phyloP scores from a whole-genome alignment of 2,329 filamentous ascomycete species.

The Colletotrichum tofieldiae region DNA sequence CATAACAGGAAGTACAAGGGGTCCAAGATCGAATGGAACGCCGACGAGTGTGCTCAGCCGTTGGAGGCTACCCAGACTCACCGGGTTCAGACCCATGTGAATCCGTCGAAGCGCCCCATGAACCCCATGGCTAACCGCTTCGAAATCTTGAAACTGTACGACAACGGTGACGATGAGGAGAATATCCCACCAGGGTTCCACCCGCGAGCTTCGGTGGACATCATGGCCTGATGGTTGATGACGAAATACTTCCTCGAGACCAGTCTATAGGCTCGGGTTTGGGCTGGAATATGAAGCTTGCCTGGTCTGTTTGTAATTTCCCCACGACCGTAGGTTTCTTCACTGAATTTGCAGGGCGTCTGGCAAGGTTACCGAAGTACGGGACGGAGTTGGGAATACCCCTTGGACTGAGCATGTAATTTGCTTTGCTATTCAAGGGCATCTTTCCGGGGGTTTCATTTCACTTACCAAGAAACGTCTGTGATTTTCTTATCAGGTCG shows the following conservation, averaged over 20 bases:
- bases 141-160: constrained; percentile 69
- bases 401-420: neutral
- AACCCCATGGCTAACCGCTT: constrained; percentile 72
- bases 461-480: neutral
- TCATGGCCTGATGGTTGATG: constrained; percentile 26
- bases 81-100: constrained; percentile 48
- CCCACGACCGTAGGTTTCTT: neutral
- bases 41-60: constrained; percentile 80
- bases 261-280: neutral
- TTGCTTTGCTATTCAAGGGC: neutral
- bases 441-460: neutral
- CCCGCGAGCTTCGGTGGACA: constrained; percentile 46
- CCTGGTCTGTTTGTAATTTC: neutral
- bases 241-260: neutral
- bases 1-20: constrained; percentile 76
- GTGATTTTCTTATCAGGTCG: neutral
- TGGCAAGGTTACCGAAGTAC: neutral
- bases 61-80: constrained; percentile 55
- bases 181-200: constrained; percentile 28
- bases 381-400: constrained; percentile 20
- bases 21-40: constrained; percentile 78
- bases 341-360: neutral
- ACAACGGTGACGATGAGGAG: constrained; percentile 54
- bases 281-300: no score
- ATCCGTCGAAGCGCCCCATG: constrained; percentile 53